These are phyloP conservation scores for Antrodiella citrinella DNA, from an alignment of 768 basidiomycete species.

Conservation along the genomic window DNA sequence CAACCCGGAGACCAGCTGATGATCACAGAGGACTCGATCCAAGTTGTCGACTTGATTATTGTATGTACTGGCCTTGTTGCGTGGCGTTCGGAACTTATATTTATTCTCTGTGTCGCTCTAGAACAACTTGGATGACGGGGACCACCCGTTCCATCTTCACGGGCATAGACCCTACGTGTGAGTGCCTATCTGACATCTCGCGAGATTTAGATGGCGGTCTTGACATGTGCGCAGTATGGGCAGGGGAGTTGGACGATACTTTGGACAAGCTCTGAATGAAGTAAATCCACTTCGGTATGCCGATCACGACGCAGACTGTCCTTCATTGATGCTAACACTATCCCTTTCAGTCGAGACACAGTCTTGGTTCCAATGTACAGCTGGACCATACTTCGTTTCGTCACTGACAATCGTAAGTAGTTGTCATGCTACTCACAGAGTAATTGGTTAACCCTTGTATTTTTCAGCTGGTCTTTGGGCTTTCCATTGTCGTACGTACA, in stretches of 20 bases:
- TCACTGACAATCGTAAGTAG: slow-evolving; percentile 28
- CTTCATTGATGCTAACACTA: neutral
- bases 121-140: slow-evolving; percentile 23
- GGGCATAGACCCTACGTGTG: slow-evolving; percentile 21
- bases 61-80: too few species aligned
- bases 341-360: slow-evolving; percentile 28
- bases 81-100: too few species aligned
- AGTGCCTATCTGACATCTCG: neutral
- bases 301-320: neutral
- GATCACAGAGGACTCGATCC: slow-evolving; percentile 15
- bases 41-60: slow-evolving; percentile 20
- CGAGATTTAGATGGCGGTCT: too few species aligned
- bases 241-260: slow-evolving; percentile 27
- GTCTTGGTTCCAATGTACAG: slow-evolving; percentile 31
- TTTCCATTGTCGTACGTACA: slow-evolving; percentile 35
- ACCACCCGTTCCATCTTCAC: slow-evolving; percentile 32
- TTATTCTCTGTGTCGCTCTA: too few species aligned
- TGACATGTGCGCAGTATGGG: slow-evolving; percentile 29
- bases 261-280: slow-evolving; percentile 21
- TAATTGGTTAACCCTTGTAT: neutral
- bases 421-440: neutral
- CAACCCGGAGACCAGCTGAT: slow-evolving; percentile 16
- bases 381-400: slow-evolving; percentile 31
- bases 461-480: slow-evolving; percentile 32
- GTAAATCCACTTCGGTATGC: slow-evolving; percentile 28